Percentiles rank a stretch among this genome's conserved stretches.
These are phyloP conservation scores for Murraya koenigii DNA, from an alignment of 345 rosid species.

Conservation along the genomic window DNA sequence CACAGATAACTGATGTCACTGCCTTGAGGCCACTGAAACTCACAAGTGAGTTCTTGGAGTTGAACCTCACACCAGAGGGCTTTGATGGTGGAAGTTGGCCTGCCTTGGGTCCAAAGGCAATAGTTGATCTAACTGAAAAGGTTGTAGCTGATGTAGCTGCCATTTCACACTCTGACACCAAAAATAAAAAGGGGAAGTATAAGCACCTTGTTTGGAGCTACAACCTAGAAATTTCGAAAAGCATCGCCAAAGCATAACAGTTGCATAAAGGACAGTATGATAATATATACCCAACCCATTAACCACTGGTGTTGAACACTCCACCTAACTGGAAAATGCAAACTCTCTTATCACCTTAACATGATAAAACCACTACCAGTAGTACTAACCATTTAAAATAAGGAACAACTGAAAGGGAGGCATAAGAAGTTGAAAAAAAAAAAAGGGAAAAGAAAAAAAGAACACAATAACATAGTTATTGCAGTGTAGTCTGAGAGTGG, in stretches of 20 bases:
- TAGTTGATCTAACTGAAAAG: slow-evolving; percentile 53
- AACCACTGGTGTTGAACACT: not conserved
- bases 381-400: not conserved
- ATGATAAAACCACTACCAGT: not conserved
- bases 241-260: not conserved
- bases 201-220: not conserved
- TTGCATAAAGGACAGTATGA: not conserved
- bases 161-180: slow-evolving; percentile 36
- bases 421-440: not conserved
- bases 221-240: not conserved
- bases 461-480: not conserved
- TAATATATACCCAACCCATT: not conserved
- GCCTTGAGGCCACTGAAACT: slow-evolving; percentile 67
- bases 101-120: slow-evolving; percentile 44
- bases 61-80: slow-evolving; percentile 33
- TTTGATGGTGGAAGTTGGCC: slow-evolving; percentile 42
- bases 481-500: not conserved
- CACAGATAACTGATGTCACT: slow-evolving; percentile 41
- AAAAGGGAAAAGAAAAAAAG: too few relatives aligned
- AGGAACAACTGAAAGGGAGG: not conserved
- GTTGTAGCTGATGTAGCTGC: slow-evolving; percentile 67
- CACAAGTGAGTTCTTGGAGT: slow-evolving; percentile 36
- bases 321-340: not conserved
- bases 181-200: not conserved
- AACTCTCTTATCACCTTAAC: not conserved